A percentile compares a stretch with the other conserved stretches of the same genome.
phyloP scores from a whole-genome alignment of 2,329 filamentous ascomycete species.

The Podosphaera fusca region DNA sequence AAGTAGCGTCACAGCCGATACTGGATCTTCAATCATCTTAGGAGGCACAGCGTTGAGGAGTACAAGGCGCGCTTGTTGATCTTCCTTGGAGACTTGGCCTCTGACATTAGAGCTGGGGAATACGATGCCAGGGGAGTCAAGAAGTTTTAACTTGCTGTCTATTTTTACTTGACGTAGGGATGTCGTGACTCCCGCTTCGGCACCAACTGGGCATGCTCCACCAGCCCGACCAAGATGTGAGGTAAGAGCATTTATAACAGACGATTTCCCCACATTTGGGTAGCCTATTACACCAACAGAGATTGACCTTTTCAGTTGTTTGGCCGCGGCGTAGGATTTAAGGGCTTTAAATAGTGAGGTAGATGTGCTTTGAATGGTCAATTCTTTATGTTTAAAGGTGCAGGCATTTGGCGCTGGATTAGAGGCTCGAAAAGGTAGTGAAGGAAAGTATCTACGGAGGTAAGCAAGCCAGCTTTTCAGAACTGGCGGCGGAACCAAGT shows the following conservation, averaged over 20 bases:
- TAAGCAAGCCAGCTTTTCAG: slow-evolving; percentile 69
- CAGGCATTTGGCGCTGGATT: slow-evolving; percentile 64
- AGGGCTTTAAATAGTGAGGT: slow-evolving; percentile 68
- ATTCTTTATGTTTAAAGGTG: slow-evolving; percentile 76
- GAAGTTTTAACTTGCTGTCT: slow-evolving; percentile 77
- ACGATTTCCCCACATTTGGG: slow-evolving; percentile 90
- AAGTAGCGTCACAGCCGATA: slow-evolving; percentile 71
- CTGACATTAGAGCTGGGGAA: slow-evolving; percentile 48
- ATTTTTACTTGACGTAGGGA: slow-evolving; percentile 77
- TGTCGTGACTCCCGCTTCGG: slow-evolving; percentile 81
- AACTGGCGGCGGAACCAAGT: slow-evolving; percentile 61
- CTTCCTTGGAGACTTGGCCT: slow-evolving; percentile 32
- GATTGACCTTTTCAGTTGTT: slow-evolving; percentile 69
- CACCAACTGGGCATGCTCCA: slow-evolving; percentile 64
- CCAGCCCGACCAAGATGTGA: slow-evolving; percentile 47
- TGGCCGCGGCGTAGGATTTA: slow-evolving; percentile 65
- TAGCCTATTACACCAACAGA: slow-evolving; percentile 89
- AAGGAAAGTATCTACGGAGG: slow-evolving; percentile 75
- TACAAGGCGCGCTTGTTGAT: slow-evolving; percentile 64
- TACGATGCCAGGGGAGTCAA: slow-evolving; percentile 86
- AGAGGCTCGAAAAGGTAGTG: slow-evolving; percentile 68
- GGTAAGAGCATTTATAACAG: slow-evolving; percentile 81
- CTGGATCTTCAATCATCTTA: slow-evolving; percentile 79
- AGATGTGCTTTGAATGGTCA: slow-evolving; percentile 70
- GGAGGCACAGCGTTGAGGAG: slow-evolving; percentile 82